A percentile compares a stretch with the other conserved stretches of the same genome.
Conservation (phyloP, 129 eudicot species). For the Apium graveolens region DNA sequence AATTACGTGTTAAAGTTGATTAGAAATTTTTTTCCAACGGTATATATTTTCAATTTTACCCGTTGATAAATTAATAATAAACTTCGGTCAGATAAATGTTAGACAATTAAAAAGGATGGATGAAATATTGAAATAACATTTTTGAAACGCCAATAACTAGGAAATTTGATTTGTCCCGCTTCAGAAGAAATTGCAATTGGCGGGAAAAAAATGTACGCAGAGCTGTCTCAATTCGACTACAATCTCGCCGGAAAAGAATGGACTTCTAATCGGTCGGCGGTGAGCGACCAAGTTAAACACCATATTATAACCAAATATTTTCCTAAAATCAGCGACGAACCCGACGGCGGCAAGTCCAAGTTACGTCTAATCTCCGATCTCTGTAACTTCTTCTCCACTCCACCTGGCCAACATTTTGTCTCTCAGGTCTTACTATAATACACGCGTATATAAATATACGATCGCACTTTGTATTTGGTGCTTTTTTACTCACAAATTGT, state of each 20-base stretch:
- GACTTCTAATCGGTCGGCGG: conserved; percentile 13
- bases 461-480: background rate
- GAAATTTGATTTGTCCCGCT: background rate
- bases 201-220: background rate
- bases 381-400: conserved; percentile 44
- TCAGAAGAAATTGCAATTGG: background rate
- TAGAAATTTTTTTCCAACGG: too few relatives aligned
- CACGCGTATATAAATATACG: background rate
- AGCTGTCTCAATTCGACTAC: background rate
- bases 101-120: too few relatives aligned
- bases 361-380: conserved; percentile 47
- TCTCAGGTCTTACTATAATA: conserved; percentile 41
- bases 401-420: conserved; percentile 35
- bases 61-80: too few relatives aligned
- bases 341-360: conserved; percentile 28
- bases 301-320: conserved; percentile 28
- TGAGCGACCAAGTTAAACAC: conserved; percentile 14
- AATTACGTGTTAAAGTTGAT: too few relatives aligned
- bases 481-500: background rate
- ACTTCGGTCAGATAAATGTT: too few relatives aligned
- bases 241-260: background rate
- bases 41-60: too few relatives aligned
- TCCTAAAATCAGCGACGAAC: conserved; percentile 36
- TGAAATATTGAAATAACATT: too few relatives aligned
- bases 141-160: too few relatives aligned